These are phyloP conservation scores for Grosmannia serpens DNA, from an alignment of 2,329 filamentous ascomycete species.

Conservation along the genomic window DNA sequence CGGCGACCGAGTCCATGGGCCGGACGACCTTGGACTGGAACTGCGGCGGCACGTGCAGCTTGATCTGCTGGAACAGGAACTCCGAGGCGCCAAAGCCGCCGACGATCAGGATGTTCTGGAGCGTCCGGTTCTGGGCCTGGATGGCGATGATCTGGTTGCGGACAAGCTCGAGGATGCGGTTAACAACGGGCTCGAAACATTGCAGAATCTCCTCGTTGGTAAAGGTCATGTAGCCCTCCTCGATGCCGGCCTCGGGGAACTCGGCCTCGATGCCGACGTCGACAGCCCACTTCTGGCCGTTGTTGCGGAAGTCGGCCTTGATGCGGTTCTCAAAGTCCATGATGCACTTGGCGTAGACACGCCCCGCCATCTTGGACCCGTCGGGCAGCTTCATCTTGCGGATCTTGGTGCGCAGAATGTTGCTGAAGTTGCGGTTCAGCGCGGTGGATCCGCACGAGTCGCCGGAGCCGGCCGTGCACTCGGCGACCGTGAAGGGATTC, in stretches of 20 bases:
- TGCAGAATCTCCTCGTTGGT: conserved; percentile 98
- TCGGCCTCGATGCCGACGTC: conserved; percentile 98
- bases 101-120: conserved; percentile 95
- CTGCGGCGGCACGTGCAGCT: conserved; percentile 92
- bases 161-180: conserved; percentile 90
- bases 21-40: conserved; percentile 98
- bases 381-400: conserved; percentile 98
- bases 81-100: conserved; percentile 97
- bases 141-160: conserved; percentile 98
- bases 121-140: conserved; percentile 84
- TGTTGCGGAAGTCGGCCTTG: conserved; percentile 99
- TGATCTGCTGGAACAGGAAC: conserved; percentile 99
- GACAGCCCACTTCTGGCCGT: conserved; percentile 97
- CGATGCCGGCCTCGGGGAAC: conserved; percentile 93
- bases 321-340: conserved; percentile 99
- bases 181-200: conserved; percentile 97
- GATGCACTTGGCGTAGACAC: conserved; percentile 98
- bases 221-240: conserved; percentile 99
- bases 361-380: conserved; percentile 91
- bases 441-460: conserved; percentile 98
- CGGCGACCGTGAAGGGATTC: conserved; percentile 89
- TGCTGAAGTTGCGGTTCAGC: conserved; percentile 95
- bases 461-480: conserved; percentile 93
- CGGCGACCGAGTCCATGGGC: conserved; percentile 96
- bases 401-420: conserved; percentile 94